Conservation (phyloP, 1,139 yeast species). For the Lodderomyces pseudojiufengensis region DNA sequence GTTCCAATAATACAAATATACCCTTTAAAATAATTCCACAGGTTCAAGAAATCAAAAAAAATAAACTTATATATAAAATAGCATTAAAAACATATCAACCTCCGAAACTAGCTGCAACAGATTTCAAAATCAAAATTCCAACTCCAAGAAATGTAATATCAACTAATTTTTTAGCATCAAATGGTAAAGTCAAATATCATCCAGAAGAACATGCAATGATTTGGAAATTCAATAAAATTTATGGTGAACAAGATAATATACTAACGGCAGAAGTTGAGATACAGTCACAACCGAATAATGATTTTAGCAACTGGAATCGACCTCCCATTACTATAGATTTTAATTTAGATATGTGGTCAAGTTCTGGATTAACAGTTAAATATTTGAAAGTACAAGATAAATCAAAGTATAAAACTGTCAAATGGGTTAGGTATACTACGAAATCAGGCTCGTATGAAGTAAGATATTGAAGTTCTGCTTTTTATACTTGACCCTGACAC, state of each 20-base stretch:
- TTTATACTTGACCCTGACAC: too few species aligned
- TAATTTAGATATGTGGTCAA: conserved; percentile 68
- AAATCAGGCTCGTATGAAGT: conserved; percentile 79
- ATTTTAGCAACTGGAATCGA: conserved; percentile 50
- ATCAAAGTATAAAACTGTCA: conserved; percentile 65
- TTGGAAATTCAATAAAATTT: conserved; percentile 70
- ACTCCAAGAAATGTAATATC: conserved; percentile 62
- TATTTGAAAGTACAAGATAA: conserved; percentile 69
- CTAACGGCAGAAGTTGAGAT: conserved; percentile 50
- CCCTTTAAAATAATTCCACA: conserved; percentile 73
- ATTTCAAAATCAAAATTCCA: conserved; percentile 64
- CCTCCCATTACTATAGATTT: conserved; percentile 79
- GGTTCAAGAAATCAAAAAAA: conserved; percentile 50
- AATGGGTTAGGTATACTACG: conserved; percentile 81
- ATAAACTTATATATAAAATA: conserved; percentile 53
- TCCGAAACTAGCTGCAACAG: conserved; percentile 58
- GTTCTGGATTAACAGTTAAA: conserved; percentile 74
- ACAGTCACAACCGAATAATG: conserved; percentile 14
- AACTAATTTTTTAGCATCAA: conserved; percentile 46
- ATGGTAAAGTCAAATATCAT: conserved; percentile 67
- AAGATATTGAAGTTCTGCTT: conserved; percentile 41
- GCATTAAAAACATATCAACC: conserved; percentile 63
- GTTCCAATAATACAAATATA: conserved; percentile 51
- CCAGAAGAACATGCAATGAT: conserved; percentile 61
- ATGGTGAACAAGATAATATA: conserved; percentile 63